Percentiles rank a stretch among this genome's conserved stretches.
Conservation (phyloP, 2,329 filamentous ascomycete genomes). For the Aspergillus aculeatinus region DNA sequence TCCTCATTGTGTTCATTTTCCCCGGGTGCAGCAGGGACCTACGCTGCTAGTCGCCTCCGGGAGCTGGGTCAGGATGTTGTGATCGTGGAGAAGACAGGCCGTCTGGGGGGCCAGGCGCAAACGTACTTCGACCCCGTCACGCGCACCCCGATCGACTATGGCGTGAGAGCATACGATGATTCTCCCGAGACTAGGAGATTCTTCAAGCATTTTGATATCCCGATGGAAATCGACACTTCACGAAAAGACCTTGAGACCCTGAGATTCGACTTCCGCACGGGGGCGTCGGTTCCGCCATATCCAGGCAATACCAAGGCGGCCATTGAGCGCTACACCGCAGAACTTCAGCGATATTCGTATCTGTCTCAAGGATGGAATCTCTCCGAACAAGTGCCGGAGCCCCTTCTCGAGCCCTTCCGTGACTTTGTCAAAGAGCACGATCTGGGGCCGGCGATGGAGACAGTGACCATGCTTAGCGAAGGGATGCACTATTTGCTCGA, state of each 20-base stretch:
- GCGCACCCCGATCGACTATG: slow-evolving; percentile 26
- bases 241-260: not conserved
- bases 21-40: slow-evolving; percentile 25
- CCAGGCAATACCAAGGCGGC: slow-evolving; percentile 11
- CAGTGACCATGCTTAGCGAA: slow-evolving; percentile 20
- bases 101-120: slow-evolving; percentile 29
- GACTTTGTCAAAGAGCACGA: slow-evolving; percentile 29
- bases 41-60: slow-evolving; percentile 29
- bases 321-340: slow-evolving; percentile 16
- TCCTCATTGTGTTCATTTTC: not conserved
- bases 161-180: slow-evolving; percentile 28
- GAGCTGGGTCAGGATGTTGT: slow-evolving; percentile 26
- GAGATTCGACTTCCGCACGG: slow-evolving; percentile 25
- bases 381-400: slow-evolving; percentile 30
- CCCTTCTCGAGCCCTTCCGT: slow-evolving; percentile 29
- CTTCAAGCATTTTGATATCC: slow-evolving; percentile 26
- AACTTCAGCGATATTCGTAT: slow-evolving; percentile 25
- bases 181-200: slow-evolving; percentile 20
- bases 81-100: slow-evolving; percentile 27
- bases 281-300: slow-evolving; percentile 15
- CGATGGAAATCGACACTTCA: not conserved
- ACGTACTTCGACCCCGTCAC: slow-evolving; percentile 26
- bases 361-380: slow-evolving; percentile 26
- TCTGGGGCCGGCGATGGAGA: slow-evolving; percentile 20
- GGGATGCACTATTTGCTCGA: slow-evolving; percentile 23